Conservation (phyloP, 352 stramenopile genomes). For the Phytophthora aleatoria region DNA sequence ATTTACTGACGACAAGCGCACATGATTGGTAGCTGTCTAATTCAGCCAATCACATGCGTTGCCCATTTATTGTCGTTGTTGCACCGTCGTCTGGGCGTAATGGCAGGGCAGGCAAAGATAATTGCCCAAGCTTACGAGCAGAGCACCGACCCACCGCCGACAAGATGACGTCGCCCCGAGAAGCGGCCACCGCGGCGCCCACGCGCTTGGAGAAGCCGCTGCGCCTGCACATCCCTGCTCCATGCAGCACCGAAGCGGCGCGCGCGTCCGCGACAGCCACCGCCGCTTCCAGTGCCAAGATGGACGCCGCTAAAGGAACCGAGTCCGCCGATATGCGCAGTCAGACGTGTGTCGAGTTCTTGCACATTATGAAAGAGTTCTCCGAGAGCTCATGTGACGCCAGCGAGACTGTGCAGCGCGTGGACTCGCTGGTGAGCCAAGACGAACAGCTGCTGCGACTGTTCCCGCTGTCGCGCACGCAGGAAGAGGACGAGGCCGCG, state of each 20-base stretch:
- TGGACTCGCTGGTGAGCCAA: conserved; percentile 69
- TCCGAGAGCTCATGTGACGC: conserved; percentile 67
- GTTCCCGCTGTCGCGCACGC: conserved; percentile 44
- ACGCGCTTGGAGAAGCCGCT: conserved; percentile 16
- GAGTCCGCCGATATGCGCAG: conserved; percentile 45
- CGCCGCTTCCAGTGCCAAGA: conserved; percentile 9
- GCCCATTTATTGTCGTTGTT: conserved; percentile 19
- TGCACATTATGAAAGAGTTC: conserved; percentile 83
- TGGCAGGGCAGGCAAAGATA: conserved; percentile 44
- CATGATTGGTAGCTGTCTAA: neutral
- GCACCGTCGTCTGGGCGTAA: conserved; percentile 31
- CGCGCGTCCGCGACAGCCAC: conserved; percentile 1
- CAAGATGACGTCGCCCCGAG: conserved; percentile 42
- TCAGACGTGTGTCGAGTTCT: conserved; percentile 65
- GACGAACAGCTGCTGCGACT: conserved; percentile 60
- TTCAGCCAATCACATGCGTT: conserved; percentile 2
- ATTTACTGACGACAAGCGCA: neutral
- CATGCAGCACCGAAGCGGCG: neutral
- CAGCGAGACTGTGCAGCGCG: conserved; percentile 64
- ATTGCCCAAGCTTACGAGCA: conserved; percentile 38
- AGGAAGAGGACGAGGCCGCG: conserved; percentile 33
- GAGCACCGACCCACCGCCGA: conserved; percentile 22
- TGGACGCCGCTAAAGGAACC: conserved; percentile 23
- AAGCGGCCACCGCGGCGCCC: conserved; percentile 26
- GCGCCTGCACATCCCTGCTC: conserved; percentile 8